These are phyloP conservation scores for Microsporum ferrugineum DNA, from an alignment of 2,329 filamentous ascomycete species.

Conservation along the genomic window DNA sequence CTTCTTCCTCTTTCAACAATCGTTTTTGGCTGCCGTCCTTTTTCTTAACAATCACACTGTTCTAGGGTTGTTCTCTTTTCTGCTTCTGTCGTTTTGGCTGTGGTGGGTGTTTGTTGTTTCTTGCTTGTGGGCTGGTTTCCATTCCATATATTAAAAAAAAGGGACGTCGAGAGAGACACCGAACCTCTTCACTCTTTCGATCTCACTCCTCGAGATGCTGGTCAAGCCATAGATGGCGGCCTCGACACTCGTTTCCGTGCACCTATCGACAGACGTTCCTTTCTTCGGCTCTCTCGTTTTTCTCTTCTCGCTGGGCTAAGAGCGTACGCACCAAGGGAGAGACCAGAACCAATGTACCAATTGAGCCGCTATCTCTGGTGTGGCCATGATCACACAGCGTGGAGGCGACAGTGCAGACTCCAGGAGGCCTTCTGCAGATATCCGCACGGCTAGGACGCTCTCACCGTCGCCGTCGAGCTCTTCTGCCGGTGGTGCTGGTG, in stretches of 20 bases:
- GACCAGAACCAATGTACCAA: conserved; percentile 1
- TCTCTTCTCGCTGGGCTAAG: not conserved
- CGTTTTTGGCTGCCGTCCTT: not conserved
- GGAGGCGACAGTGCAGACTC: conserved; percentile 24
- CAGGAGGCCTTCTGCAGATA: conserved; percentile 14
- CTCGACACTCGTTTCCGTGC: not conserved
- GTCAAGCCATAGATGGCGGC: not conserved
- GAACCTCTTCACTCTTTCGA: not conserved
- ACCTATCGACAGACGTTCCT: not conserved
- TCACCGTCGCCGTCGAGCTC: not conserved
- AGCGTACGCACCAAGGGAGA: no score
- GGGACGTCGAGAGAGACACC: no score
- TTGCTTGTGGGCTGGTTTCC: not conserved
- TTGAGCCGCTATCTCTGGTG: conserved; percentile 11
- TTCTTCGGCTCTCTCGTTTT: not conserved
- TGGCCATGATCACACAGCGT: conserved; percentile 38
- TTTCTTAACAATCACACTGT: no score
- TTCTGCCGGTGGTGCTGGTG: not conserved
- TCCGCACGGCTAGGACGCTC: conserved; percentile 14
- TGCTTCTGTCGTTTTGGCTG: not conserved
- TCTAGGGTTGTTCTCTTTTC: not conserved
- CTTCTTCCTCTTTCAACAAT: not conserved
- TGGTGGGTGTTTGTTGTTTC: not conserved
- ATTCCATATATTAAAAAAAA: not conserved
- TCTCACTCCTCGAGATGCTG: no score